Evolutionary conservation across 148 eudicot species (phyloP), one percentile per base, ranked within the genome.

Genomic region (Chenopodium album): DNA sequence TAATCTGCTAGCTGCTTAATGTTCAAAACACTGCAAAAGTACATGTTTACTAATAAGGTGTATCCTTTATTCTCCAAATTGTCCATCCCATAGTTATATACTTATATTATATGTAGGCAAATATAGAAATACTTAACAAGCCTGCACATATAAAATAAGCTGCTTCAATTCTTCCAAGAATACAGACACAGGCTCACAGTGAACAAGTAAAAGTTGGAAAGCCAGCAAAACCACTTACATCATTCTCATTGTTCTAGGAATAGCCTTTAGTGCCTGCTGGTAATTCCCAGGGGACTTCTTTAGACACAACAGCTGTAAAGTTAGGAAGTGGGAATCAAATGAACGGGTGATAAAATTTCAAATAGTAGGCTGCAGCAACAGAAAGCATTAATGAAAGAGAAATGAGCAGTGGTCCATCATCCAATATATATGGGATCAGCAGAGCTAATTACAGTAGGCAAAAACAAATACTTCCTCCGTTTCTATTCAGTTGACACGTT

Each of bases 191-290:
- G 26, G 26, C 46, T 63, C 32, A 48, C 31, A 81, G 76, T n/a
- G 20, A 26, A 71, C 64, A 74, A 52, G 41, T 34, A 52, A 22
- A 34, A 60, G 59, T 26, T 37, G 66, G 71, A 78, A 60, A 65
- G 28, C 11, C 50, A 76, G 34, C 54, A 67, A n/a, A 68, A 79
- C 73, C 68, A 89, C 97, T 92, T 87, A 95, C 99, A 95, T 95
- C 99, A 95, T 95, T 89, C 99, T 88, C 41, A 95, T 87, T 74
- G 99, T 95, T 86, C 99, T 90, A 64, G 99, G 99, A 79, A 95
- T 89, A 68, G 92, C 92, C 87, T 87, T 91, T 37, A 95, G 79
- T 60, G 97, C 98, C 84, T 92, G 95, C 80, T 90, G 87, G 84
- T 91, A 89, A 85, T 94, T 91, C 78, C 94, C 98, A 32, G 99